Evolutionary conservation across 106 monocot genomes (phyloP), one percentile per base, ranked within the genome.

Genomic region (Phalaenopsis aphrodite): DNA sequence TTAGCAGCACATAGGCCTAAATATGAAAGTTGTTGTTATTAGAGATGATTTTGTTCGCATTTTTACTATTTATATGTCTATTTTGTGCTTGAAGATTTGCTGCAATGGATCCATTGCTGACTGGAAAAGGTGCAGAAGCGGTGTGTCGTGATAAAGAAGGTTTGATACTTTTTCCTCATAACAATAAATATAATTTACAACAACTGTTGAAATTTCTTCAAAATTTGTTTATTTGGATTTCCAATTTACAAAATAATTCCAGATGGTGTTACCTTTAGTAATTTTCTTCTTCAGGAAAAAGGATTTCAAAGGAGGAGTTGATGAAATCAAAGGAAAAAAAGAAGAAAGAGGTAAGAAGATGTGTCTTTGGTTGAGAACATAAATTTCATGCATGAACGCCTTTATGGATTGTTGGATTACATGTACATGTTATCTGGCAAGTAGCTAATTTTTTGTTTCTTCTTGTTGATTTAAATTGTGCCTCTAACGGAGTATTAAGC

Each of bases 101-200:
- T 76, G 46, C 87, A 18, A 82, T 89, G 78, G 89, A 91, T 82
- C 85, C 94, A 36, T 82, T 80, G 37, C 18, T 86, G 64, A 82
- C 77, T 56, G 89, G 91, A 19, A 91, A 56, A 88, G 91, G 84
- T 64, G 89, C 94, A 74, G 87, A 91, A 76, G 78, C 85, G 47
- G 89, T 91, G n/a, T 91, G 85, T 80, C 87, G 94, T 78, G 88
- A 93, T 77, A 90, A 84, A 61, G 78, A 88, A 83, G 93, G 93
- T 69, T 69, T 12, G 23, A 69, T 72, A 4, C 15, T 38, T 12
- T 39, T 69, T 69, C 3, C 1, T 69, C 38, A 39, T 14, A 39
- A 69, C 23, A 38, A 39, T 39, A 69, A 38, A 39, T 39, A 69
- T 39, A 10, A 66, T 66, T 66, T 71, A 55, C 68, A 41, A 12